Evolutionary conservation across 1,284 basidiomycete genomes (phyloP).

Genomic region (Puccinia triticina): DNA sequence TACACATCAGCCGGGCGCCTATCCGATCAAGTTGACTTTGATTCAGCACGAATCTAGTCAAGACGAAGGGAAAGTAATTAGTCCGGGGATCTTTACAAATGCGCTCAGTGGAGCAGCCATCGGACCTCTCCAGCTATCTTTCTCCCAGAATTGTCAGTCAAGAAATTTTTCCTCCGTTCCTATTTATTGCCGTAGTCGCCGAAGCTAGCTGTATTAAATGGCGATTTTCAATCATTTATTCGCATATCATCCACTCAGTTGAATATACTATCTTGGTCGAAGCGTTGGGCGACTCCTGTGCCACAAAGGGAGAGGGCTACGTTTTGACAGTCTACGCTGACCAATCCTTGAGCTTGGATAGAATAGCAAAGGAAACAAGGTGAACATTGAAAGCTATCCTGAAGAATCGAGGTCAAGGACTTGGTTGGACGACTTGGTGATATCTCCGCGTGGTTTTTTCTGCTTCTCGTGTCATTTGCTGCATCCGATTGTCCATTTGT

Average conservation of each 20-base stretch:
- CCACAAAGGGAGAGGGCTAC: conserved; percentile 20
- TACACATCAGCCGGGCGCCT: conserved; percentile 26
- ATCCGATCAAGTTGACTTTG: conserved; percentile 42
- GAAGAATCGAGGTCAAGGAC: no score
- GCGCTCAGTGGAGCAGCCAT: conserved; percentile 32
- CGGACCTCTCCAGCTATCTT: conserved; percentile 39
- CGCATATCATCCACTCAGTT: background rate
- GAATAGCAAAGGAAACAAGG: background rate
- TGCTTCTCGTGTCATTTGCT: no score
- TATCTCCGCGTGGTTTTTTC: no score
- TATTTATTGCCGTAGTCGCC: background rate
- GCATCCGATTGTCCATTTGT: no score
- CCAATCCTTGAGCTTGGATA: conserved; percentile 29
- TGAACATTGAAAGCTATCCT: background rate
- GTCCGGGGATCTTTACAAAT: conserved; percentile 34
- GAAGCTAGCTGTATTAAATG: background rate
- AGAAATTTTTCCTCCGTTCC: background rate
- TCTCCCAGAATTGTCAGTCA: conserved; percentile 10
- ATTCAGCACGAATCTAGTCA: background rate
- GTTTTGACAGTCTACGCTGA: conserved; percentile 40
- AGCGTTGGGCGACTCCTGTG: conserved; percentile 15
- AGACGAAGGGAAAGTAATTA: conserved; percentile 14
- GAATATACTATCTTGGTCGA: conserved; percentile 19
- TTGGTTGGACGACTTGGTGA: no score
- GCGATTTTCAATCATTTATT: background rate